Base-by-base conservation (phyloP, 176 grass and related monocot genomes). In the Triticum dicoccoides region DNA sequence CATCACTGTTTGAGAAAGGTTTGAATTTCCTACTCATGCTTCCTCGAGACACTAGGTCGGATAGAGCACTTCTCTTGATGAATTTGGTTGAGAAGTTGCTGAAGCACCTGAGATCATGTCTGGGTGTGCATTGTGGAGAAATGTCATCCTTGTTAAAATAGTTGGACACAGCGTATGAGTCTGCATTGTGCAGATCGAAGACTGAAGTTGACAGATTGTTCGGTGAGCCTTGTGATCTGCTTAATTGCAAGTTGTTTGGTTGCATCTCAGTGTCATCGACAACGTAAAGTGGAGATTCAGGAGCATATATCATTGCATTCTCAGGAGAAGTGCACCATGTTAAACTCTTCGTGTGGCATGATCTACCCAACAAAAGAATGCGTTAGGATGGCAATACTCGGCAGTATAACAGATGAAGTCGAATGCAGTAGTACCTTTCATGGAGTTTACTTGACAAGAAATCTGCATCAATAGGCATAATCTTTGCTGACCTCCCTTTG, bases 41-140 rank as follows among this genome's bases (percentile, higher is more conserved):
- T 91, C 92, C 90, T 79, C 66, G 80, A 51, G 90, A 85, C 51
- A 99, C 88, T 58, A 90, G 75, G 42, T 95, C 91, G 25, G 89
- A 85, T 23, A 98, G 73, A 74, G 78, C 81, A 83, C 65, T 85
- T 85, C 77, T 91, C 78, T 87, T 95, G 24, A 84, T 90, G 45
- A 94, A 87, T 86, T 91, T 99, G 6, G 90, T 79, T 38, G 96
- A 98, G 86, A 98, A 98, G 81, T 78, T 94, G 80, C 90, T 96
- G 85, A 96, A 96, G 87, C 94, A 99, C 92, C 94, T 94, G 38
- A 94, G 88, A 21, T 94, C 91, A 66, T 82, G 65, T 63, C 63
- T 89, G 9, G 89, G 93, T 41, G 91, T 89, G 85, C 86, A 85
- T 65, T 86, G 83, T 76, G 78, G 67, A 79, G 87, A 81, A 63